Base-by-base conservation (phyloP, 1,139 yeast genomes). In the Arxiozyma telluris region DNA sequence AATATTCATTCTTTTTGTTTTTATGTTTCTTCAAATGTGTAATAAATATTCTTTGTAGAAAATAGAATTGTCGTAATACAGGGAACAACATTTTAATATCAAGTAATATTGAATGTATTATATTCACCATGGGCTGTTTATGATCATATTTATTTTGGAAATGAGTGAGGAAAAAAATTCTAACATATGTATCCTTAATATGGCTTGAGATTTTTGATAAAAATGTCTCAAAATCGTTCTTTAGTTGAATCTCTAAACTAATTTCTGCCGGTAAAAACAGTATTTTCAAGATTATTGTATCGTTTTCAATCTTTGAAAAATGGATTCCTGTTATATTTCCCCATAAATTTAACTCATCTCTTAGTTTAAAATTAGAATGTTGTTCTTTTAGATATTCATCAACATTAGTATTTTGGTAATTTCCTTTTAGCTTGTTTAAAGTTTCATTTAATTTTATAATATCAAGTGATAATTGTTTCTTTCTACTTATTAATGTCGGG, bases 401-500 rank as follows among this genome's bases (percentile, higher is more conserved):
- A 21, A 21, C 17, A 34, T 38, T 41, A 7, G 22, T 25, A n/a
- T 46, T 27, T 38, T 46, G 49, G 8, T 46, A 18, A 11, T 21
- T 30, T 6, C 17, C 11, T 22, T 50, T 43, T 22, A 50, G 44
- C 11, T 34, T 39, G 9, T 11, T 39, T 15, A 50, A 15, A 15
- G 27, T 44, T 45, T 42, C 21, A 20, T 41, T 45, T 20, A 27
- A 21, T 15, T 18, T 38, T 15, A 22, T 20, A 1, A 47, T 18
- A 6, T 42, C 43, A 1, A 4, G n/a, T 11, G 20, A n/a, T 12
- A 51, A 23, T 23, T 45, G 44, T 9, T 49, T 34, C 15, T 41
- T 42, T 22, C 44, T 30, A 22, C 30, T 34, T 15, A 76, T 21
- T 67, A 57, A 81, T 66, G 83, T 83, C 78, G 50, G 71, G 70